Evolutionary conservation across 768 basidiomycete species (phyloP).

Genomic region (Chalciporus sphaerocephalus): DNA sequence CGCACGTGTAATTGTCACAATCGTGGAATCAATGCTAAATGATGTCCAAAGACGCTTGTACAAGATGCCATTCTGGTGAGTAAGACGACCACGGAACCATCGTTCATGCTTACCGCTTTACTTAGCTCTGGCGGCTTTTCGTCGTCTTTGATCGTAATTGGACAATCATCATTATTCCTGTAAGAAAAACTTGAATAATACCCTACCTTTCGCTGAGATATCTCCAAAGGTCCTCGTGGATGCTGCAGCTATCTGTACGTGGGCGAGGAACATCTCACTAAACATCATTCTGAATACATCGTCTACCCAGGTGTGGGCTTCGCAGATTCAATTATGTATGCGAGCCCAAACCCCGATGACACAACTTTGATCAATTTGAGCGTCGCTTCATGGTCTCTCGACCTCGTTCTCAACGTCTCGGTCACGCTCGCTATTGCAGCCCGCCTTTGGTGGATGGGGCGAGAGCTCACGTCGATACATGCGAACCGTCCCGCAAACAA

Average conservation of each 20-base stretch:
- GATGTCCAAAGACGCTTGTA: constrained; percentile 9
- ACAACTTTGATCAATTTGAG: constrained; percentile 3
- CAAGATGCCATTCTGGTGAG: constrained; percentile 19
- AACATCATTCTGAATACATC: neutral
- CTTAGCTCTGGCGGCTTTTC: constrained; percentile 22
- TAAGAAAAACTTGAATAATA: constrained; percentile 1
- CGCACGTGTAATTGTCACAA: too few relatives aligned
- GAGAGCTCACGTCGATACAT: constrained; percentile 5
- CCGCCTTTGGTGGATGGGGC: constrained; percentile 18
- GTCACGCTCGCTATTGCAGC: constrained; percentile 21
- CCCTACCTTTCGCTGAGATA: neutral
- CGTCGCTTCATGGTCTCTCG: constrained; percentile 15
- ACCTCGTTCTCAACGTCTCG: constrained; percentile 17
- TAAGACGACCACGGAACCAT: neutral
- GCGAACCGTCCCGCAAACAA: neutral
- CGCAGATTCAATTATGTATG: constrained; percentile 6
- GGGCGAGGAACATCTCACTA: neutral
- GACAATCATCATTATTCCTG: constrained; percentile 16
- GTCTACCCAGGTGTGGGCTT: constrained; percentile 3
- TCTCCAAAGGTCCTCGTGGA: constrained; percentile 17
- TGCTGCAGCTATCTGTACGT: constrained; percentile 15
- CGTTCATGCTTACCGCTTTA: neutral
- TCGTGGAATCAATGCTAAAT: neutral
- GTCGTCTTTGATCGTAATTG: constrained; percentile 20
- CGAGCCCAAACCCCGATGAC: constrained; percentile 6